A percentile compares a stretch with the other conserved stretches of the same genome.
Conservation (phyloP, 495 filamentous ascomycete species). For the Cladorrhinum samala region DNA sequence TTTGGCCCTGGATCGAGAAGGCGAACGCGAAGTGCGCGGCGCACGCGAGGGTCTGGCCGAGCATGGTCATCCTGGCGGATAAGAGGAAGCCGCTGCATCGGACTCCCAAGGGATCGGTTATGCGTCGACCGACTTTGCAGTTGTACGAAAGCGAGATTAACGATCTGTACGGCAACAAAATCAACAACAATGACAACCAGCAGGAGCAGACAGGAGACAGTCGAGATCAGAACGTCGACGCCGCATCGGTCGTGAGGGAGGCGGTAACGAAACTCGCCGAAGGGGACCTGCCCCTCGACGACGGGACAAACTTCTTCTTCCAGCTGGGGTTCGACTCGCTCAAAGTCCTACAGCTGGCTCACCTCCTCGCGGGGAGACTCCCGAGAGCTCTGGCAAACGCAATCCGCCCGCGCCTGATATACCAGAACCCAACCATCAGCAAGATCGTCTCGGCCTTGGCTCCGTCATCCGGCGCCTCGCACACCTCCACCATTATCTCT, state of each 20-base stretch:
- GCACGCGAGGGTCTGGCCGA: slow-evolving; percentile 3
- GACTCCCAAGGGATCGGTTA: neutral
- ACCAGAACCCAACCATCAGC: slow-evolving; percentile 6
- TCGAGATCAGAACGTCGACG: neutral
- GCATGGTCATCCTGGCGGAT: neutral
- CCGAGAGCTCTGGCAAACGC: neutral
- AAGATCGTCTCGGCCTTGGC: neutral
- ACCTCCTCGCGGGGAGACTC: neutral
- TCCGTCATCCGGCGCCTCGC: neutral
- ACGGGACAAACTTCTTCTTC: slow-evolving; percentile 6
- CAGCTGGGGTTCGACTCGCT: slow-evolving; percentile 1
- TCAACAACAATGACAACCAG: neutral
- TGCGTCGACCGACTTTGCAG: neutral
- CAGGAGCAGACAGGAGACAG: too few species aligned
- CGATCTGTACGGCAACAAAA: neutral
- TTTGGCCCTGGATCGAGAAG: slow-evolving; percentile 19
- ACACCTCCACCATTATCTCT: neutral
- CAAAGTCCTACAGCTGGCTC: slow-evolving; percentile 1
- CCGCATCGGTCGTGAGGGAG: too few species aligned
- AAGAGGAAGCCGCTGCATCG: slow-evolving; percentile 1
- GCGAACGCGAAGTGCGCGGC: slow-evolving; percentile 11
- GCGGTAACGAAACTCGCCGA: neutral
- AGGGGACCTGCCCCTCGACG: neutral
- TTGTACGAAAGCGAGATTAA: slow-evolving; percentile 5
- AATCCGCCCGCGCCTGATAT: neutral